Conservation (phyloP, 1,284 basidiomycete species). For the Cryptococcus floricola region DNA sequence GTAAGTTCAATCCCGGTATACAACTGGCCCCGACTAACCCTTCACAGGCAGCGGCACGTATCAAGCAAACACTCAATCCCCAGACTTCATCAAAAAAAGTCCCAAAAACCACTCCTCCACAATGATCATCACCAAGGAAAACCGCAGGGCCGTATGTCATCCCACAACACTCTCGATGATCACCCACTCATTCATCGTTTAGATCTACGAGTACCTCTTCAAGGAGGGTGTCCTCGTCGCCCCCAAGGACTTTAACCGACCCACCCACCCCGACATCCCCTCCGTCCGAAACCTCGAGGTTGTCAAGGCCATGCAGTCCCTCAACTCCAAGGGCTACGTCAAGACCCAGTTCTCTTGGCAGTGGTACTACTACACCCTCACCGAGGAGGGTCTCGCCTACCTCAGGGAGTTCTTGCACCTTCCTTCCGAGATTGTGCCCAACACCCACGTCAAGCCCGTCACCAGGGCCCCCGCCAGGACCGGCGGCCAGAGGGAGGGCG, state of each 20-base stretch:
- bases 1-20: slow-evolving; percentile 5
- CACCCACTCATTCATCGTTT: not conserved
- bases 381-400: slow-evolving; percentile 90
- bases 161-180: not conserved
- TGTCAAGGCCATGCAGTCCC: slow-evolving; percentile 98
- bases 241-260: slow-evolving; percentile 97
- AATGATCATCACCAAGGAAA: slow-evolving; percentile 48
- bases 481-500: slow-evolving; percentile 40
- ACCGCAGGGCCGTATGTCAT: slow-evolving; percentile 45
- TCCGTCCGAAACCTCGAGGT: slow-evolving; percentile 96
- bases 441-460: slow-evolving; percentile 90
- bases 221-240: slow-evolving; percentile 99
- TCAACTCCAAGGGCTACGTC: slow-evolving; percentile 92
- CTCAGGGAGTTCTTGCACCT: slow-evolving; percentile 93
- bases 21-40: slow-evolving; percentile 4
- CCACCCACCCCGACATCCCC: slow-evolving; percentile 89
- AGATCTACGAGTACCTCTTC: slow-evolving; percentile 97
- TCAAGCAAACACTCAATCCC: slow-evolving; percentile 23
- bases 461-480: slow-evolving; percentile 61
- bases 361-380: slow-evolving; percentile 92
- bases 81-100: slow-evolving; percentile 15
- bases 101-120: slow-evolving; percentile 15
- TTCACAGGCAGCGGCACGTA: slow-evolving; percentile 27
- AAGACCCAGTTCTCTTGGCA: slow-evolving; percentile 98
- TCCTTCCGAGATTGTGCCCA: slow-evolving; percentile 86